Percentiles rank a stretch among this genome's conserved stretches.
These are phyloP conservation scores for Yamadazyma diospyri DNA, from an alignment of 1,139 yeast genomes.

Conservation along the genomic window DNA sequence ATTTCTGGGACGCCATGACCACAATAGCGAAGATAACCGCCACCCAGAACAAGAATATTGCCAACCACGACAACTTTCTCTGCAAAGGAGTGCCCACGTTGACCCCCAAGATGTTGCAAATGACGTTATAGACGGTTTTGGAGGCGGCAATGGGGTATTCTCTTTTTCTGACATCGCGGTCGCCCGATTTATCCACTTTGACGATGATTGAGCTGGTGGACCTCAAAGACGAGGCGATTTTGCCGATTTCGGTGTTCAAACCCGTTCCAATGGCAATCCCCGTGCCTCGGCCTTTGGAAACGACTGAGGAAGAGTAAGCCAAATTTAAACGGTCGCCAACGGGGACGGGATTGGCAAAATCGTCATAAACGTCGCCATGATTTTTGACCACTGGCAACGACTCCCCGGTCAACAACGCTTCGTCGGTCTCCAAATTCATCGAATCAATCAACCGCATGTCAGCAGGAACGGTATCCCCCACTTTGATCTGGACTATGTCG, in stretches of 20 bases:
- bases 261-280: constrained; percentile 71
- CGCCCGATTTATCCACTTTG: constrained; percentile 25
- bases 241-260: constrained; percentile 70
- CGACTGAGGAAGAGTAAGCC: constrained; percentile 70
- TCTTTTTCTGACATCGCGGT: constrained; percentile 25
- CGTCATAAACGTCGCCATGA: constrained; percentile 37
- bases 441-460: constrained; percentile 61
- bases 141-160: constrained; percentile 44
- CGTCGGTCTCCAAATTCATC: constrained; percentile 75
- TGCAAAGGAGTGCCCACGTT: constrained; percentile 77
- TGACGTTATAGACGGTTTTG: constrained; percentile 24
- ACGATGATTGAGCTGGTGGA: constrained; percentile 19
- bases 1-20: constrained; percentile 75
- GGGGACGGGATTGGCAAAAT: constrained; percentile 41
- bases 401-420: constrained; percentile 78
- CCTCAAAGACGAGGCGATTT: constrained; percentile 63
- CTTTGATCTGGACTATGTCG: constrained; percentile 60
- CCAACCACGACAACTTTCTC: constrained; percentile 63
- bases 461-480: constrained; percentile 81
- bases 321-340: constrained; percentile 76
- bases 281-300: constrained; percentile 72
- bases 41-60: constrained; percentile 61
- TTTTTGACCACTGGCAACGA: constrained; percentile 70
- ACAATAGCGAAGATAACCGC: constrained; percentile 77
- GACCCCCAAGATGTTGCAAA: constrained; percentile 71